Conservation (phyloP, 345 rosid species). For the Clausena lansium region DNA sequence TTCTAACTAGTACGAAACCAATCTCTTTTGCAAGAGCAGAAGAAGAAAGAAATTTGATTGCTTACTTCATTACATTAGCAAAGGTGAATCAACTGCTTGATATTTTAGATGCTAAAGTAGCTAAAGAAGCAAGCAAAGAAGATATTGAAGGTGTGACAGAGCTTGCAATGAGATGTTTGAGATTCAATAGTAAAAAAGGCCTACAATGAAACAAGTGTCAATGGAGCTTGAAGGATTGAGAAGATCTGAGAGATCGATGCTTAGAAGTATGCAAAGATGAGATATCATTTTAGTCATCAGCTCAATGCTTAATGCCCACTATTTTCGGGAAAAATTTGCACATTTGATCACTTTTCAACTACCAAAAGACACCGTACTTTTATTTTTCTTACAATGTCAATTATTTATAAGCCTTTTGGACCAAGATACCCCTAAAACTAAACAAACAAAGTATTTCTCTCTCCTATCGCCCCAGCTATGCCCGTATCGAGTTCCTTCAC, state of each 20-base stretch:
- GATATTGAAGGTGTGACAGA: background rate
- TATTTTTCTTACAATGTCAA: no score
- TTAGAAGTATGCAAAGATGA: background rate
- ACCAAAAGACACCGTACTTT: no score
- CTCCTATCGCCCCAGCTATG: no score
- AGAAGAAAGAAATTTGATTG: background rate
- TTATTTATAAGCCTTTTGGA: no score
- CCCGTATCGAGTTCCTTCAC: no score
- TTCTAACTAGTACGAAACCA: conserved; percentile 16
- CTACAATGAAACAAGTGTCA: conserved; percentile 6
- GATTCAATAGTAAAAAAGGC: background rate
- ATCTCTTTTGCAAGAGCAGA: conserved; percentile 9
- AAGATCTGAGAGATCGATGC: background rate
- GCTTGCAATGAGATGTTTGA: background rate
- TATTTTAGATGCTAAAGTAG: background rate
- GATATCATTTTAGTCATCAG: no score
- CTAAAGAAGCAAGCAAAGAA: conserved; percentile 1
- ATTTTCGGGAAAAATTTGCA: no score
- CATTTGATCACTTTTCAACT: no score
- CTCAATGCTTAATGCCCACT: no score
- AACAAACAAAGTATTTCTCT: no score
- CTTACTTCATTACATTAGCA: background rate
- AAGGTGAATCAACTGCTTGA: background rate
- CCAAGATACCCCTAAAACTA: no score
- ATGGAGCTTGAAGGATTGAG: conserved; percentile 6